Conservation (phyloP, 257 asterid species). For the Scutellaria galericulata region DNA sequence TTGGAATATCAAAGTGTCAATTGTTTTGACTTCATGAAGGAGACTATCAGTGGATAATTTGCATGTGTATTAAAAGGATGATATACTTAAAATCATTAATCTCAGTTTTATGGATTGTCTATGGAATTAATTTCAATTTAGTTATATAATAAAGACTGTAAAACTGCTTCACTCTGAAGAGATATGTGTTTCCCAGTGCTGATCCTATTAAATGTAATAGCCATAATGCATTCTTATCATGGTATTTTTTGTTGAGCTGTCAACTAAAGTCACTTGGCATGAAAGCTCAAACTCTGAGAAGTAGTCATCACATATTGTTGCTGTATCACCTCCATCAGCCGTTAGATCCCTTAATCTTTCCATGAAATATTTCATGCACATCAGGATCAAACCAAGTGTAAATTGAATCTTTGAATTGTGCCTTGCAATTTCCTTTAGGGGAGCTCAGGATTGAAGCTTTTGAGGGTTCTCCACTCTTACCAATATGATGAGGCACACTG, state of each 20-base stretch:
- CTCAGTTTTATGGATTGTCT: too few species aligned
- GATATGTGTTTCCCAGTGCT: too few species aligned
- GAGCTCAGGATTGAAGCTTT: slow-evolving; percentile 6
- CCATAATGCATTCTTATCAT: neutral
- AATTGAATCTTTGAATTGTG: slow-evolving; percentile 6
- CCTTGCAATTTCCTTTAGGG: neutral
- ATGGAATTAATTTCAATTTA: too few species aligned
- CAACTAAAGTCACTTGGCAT: slow-evolving; percentile 8
- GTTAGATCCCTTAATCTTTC: slow-evolving; percentile 6
- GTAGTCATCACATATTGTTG: neutral
- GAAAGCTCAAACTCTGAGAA: neutral
- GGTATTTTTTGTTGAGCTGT: slow-evolving; percentile 18
- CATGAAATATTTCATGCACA: neutral
- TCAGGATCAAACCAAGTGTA: neutral
- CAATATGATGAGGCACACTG: neutral
- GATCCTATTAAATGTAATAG: neutral
- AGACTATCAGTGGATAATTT: too few species aligned
- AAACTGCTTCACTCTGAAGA: too few species aligned
- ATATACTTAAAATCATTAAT: too few species aligned
- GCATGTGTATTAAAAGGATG: too few species aligned
- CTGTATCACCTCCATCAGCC: slow-evolving; percentile 9
- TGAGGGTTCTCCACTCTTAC: neutral
- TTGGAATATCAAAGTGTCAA: slow-evolving; percentile 12
- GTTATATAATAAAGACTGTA: too few species aligned
- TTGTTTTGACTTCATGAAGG: too few species aligned